Conservation (phyloP, 805 yeast genomes). For the Tetrapisispora iriomotensis region DNA sequence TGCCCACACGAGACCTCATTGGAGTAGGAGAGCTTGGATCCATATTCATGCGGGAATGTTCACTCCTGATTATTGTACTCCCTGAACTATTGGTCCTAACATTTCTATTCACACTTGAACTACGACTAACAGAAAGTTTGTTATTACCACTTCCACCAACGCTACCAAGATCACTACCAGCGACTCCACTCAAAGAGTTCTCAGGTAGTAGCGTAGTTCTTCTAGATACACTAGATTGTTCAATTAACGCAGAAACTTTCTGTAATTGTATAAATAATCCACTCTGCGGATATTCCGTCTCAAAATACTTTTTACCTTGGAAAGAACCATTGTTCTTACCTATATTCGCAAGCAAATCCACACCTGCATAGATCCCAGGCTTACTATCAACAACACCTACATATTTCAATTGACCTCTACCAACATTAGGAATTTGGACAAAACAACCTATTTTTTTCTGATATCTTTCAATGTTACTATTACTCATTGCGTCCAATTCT, state of each 20-base stretch:
- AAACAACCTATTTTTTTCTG: slow-evolving; percentile 24
- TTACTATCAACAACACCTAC: slow-evolving; percentile 68
- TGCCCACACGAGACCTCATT: background rate
- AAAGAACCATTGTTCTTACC: slow-evolving; percentile 88
- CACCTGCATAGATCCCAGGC: slow-evolving; percentile 73
- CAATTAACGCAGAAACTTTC: slow-evolving; percentile 27
- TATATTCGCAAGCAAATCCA: slow-evolving; percentile 57
- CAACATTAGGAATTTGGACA: slow-evolving; percentile 55
- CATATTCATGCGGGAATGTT: background rate
- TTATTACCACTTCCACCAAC: background rate
- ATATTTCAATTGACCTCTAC: slow-evolving; percentile 57
- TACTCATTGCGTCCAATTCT: background rate
- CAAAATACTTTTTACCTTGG: slow-evolving; percentile 61
- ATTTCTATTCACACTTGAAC: slow-evolving; percentile 9
- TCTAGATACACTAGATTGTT: slow-evolving; percentile 12
- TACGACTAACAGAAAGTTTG: background rate
- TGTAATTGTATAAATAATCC: slow-evolving; percentile 67
- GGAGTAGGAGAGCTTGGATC: slow-evolving; percentile 15
- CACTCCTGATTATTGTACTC: slow-evolving; percentile 9
- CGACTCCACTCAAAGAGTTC: background rate
- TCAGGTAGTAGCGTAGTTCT: slow-evolving; percentile 10
- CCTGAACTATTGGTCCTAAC: slow-evolving; percentile 10
- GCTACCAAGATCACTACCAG: background rate
- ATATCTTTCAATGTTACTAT: slow-evolving; percentile 7
- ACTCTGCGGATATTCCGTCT: slow-evolving; percentile 49